Conservation (phyloP, 2,329 filamentous ascomycete genomes). For the Trichoderma lentiforme region DNA sequence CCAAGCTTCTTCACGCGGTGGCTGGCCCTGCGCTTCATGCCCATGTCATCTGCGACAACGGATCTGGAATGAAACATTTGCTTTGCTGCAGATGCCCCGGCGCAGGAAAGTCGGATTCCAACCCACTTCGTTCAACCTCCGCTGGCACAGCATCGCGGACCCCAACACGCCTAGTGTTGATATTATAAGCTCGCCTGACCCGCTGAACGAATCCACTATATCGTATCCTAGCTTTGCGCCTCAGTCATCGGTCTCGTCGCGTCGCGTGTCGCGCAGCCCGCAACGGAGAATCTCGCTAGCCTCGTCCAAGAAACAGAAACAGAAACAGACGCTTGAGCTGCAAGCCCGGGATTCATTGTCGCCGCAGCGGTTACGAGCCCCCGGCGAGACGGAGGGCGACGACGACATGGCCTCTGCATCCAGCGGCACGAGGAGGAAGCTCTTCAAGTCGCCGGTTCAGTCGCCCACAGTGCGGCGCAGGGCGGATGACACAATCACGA, state of each 20-base stretch:
- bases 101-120: constrained; percentile 25
- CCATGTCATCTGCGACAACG: neutral
- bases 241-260: constrained; percentile 32
- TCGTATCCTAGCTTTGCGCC: constrained; percentile 32
- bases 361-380: constrained; percentile 52
- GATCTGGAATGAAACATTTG: constrained; percentile 9
- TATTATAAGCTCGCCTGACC: constrained; percentile 51
- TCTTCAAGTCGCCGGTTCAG: constrained; percentile 45
- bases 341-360: constrained; percentile 50
- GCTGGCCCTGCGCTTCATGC: constrained; percentile 7
- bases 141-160: constrained; percentile 36
- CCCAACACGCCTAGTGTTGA: constrained; percentile 39
- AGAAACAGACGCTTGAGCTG: constrained; percentile 55
- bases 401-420: constrained; percentile 22
- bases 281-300: constrained; percentile 37
- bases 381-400: constrained; percentile 33
- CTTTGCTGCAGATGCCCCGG: constrained; percentile 30
- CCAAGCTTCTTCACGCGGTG: constrained; percentile 4
- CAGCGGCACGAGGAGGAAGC: constrained; percentile 37
- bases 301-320: constrained; percentile 52
- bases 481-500: constrained; percentile 44
- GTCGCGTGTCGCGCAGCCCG: constrained; percentile 45
- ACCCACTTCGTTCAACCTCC: constrained; percentile 31
- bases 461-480: constrained; percentile 36
- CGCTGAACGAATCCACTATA: constrained; percentile 41